Conservation (phyloP, 2,329 filamentous ascomycete species). For the Fusarium sp. region DNA sequence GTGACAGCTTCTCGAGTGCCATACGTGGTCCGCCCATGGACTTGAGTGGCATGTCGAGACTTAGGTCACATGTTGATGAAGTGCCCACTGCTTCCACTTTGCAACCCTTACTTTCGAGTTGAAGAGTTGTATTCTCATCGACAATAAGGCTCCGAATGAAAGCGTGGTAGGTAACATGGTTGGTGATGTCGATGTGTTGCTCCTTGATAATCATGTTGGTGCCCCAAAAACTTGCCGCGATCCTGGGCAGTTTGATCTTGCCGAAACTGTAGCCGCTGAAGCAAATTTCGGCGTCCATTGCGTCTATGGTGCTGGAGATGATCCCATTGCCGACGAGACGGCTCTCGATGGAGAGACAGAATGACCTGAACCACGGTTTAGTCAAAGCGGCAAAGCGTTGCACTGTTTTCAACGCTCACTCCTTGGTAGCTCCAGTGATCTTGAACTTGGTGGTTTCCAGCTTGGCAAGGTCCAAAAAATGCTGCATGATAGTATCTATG, state of each 20-base stretch:
- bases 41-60: slow-evolving; percentile 41
- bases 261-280: slow-evolving; percentile 48
- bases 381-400: neutral
- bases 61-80: slow-evolving; percentile 36
- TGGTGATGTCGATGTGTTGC: slow-evolving; percentile 46
- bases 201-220: slow-evolving; percentile 43
- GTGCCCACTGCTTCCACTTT: slow-evolving; percentile 43
- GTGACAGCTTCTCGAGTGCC: slow-evolving; percentile 38
- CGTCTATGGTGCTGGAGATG: slow-evolving; percentile 46
- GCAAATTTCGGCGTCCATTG: slow-evolving; percentile 46
- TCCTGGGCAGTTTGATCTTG: slow-evolving; percentile 47
- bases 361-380: slow-evolving; percentile 42
- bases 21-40: slow-evolving; percentile 45
- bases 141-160: slow-evolving; percentile 49
- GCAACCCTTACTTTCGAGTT: slow-evolving; percentile 47
- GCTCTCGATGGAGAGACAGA: slow-evolving; percentile 46
- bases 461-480: slow-evolving; percentile 44
- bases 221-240: slow-evolving; percentile 45
- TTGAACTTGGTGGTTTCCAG: slow-evolving; percentile 47
- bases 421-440: slow-evolving; percentile 46
- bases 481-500: slow-evolving; percentile 47
- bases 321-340: slow-evolving; percentile 48
- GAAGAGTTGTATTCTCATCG: slow-evolving; percentile 44
- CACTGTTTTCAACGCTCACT: slow-evolving; percentile 40
- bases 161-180: slow-evolving; percentile 46